These are phyloP conservation scores for Hypoxylon subgilvum DNA, from an alignment of 495 filamentous ascomycete species.

Conservation along the genomic window DNA sequence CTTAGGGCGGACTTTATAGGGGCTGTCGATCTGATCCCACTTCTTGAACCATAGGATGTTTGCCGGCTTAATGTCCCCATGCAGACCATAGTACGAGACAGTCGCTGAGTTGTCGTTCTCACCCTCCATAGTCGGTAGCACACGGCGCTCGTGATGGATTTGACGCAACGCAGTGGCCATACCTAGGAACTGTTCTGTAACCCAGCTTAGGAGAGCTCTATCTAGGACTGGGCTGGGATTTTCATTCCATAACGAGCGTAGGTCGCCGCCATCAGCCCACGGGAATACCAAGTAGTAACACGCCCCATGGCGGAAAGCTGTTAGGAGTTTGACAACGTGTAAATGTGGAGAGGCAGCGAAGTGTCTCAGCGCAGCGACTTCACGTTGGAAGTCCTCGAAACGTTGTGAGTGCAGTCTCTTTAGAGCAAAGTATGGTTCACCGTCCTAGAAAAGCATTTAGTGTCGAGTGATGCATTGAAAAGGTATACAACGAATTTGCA, in stretches of 20 bases:
- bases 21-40: too few relatives aligned
- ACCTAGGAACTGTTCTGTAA: slow-evolving; percentile 24
- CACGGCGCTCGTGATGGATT: slow-evolving; percentile 17
- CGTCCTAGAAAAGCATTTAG: slow-evolving; percentile 10
- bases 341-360: slow-evolving; percentile 1
- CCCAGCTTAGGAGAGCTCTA: slow-evolving; percentile 1
- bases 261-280: slow-evolving; percentile 33
- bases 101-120: background rate
- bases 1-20: too few relatives aligned
- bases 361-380: slow-evolving; percentile 14
- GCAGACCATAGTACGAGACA: slow-evolving; percentile 13
- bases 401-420: slow-evolving; percentile 5
- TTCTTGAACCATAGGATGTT: slow-evolving; percentile 12
- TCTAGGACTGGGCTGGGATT: slow-evolving; percentile 15
- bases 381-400: slow-evolving; percentile 18
- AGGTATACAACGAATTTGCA: background rate
- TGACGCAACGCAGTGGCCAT: slow-evolving; percentile 18
- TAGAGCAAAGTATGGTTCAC: slow-evolving; percentile 13
- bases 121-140: background rate
- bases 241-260: slow-evolving; percentile 25
- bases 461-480: background rate
- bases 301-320: slow-evolving; percentile 22
- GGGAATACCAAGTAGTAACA: slow-evolving; percentile 36
- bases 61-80: slow-evolving; percentile 38
- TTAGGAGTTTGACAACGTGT: slow-evolving; percentile 17